phyloP scores from a whole-genome alignment of 2,329 filamentous ascomycete species.

The Helotiales sp. region DNA sequence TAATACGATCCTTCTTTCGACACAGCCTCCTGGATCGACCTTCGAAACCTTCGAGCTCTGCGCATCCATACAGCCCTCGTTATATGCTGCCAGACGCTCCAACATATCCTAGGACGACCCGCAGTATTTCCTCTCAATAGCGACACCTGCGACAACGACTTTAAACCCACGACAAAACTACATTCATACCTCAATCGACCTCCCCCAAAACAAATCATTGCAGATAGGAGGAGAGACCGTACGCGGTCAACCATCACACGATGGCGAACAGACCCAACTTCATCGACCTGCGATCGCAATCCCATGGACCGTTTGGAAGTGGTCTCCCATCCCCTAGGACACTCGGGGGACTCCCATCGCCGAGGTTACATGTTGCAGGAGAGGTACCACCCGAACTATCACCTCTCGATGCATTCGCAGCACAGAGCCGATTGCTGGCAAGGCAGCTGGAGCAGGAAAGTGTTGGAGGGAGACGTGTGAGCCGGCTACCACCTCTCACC shows the following conservation, averaged over 20 bases:
- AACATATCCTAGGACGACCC: not conserved
- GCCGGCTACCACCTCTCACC: slow-evolving; percentile 81
- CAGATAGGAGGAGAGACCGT: not conserved
- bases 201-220: not conserved
- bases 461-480: slow-evolving; percentile 77
- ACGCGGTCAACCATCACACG: slow-evolving; percentile 13
- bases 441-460: slow-evolving; percentile 82
- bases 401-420: slow-evolving; percentile 91
- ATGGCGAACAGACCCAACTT: slow-evolving; percentile 42
- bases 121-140: slow-evolving; percentile 3
- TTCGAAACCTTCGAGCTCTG: slow-evolving; percentile 6
- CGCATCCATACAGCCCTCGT: not conserved
- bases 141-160: not conserved
- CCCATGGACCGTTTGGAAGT: slow-evolving; percentile 35
- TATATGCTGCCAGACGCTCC: not conserved
- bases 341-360: slow-evolving; percentile 53
- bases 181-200: slow-evolving; percentile 2
- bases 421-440: slow-evolving; percentile 86
- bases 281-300: slow-evolving; percentile 42
- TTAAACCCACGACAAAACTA: not conserved
- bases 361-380: slow-evolving; percentile 76
- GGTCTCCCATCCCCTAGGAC: slow-evolving; percentile 33
- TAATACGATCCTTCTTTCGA: slow-evolving; percentile 19
- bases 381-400: slow-evolving; percentile 89
- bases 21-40: slow-evolving; percentile 18